Conservation (phyloP, 177 flowering plant genomes). For the Tripterygium wilfordii region DNA sequence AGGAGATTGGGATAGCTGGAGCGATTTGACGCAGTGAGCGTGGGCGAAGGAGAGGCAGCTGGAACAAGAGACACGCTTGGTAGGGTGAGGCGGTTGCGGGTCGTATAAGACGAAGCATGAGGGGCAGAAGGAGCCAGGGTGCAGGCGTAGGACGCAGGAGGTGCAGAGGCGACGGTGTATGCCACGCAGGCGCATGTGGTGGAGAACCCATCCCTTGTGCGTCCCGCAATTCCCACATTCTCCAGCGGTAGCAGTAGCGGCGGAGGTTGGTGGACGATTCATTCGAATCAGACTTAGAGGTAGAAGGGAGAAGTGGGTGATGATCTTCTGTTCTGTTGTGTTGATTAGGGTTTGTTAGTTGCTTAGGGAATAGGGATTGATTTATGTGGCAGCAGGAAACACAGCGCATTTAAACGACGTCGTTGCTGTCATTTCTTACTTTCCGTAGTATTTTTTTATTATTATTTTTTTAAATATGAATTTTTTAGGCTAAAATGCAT, state of each 20-base stretch:
- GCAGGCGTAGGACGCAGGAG: conserved; percentile 43
- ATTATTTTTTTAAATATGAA: too few species aligned
- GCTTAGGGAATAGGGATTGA: too few species aligned
- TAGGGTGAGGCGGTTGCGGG: conserved; percentile 12
- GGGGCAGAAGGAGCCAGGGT: conserved; percentile 44
- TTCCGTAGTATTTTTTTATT: too few species aligned
- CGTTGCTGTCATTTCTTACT: too few species aligned
- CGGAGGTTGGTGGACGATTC: background rate
- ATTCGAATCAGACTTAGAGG: background rate
- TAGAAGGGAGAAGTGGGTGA: too few species aligned
- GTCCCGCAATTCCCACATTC: conserved; percentile 30
- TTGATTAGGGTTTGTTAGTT: background rate
- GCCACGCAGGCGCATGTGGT: conserved; percentile 31
- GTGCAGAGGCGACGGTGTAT: conserved; percentile 40
- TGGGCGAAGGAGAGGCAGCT: conserved; percentile 47
- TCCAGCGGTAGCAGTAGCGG: background rate
- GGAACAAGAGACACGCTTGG: conserved; percentile 28
- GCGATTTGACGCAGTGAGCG: conserved; percentile 24
- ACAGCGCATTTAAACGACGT: too few species aligned
- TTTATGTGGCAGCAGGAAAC: too few species aligned
- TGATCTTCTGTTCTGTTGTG: background rate
- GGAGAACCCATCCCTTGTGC: conserved; percentile 23
- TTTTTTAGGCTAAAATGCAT: too few species aligned
- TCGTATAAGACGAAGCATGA: conserved; percentile 29
- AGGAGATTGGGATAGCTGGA: conserved; percentile 1